These are phyloP conservation scores for Combretum micranthum DNA, from an alignment of 345 rosid species.

Conservation along the genomic window DNA sequence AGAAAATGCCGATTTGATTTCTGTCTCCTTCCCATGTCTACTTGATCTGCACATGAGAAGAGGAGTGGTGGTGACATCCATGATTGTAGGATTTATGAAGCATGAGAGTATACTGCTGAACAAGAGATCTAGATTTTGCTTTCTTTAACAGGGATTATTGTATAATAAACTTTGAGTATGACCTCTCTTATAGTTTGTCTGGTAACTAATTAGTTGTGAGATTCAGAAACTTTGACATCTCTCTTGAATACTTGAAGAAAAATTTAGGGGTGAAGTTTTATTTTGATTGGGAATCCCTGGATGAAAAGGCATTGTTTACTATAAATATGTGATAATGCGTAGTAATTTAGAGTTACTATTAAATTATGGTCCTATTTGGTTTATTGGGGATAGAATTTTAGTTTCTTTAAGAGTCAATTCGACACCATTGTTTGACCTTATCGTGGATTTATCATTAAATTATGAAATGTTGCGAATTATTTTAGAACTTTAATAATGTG, in stretches of 20 bases:
- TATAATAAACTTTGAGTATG: slow-evolving; percentile 4
- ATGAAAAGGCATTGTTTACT: no score
- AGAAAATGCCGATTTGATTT: slow-evolving; percentile 9
- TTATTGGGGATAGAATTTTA: no score
- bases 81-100: slow-evolving; percentile 2
- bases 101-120: slow-evolving; percentile 4
- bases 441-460: no score
- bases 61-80: slow-evolving; percentile 4
- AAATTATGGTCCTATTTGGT: no score
- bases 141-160: slow-evolving; percentile 3
- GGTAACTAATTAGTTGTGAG: not conserved
- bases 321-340: no score
- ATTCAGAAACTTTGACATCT: not conserved
- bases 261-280: not conserved
- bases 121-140: slow-evolving; percentile 1
- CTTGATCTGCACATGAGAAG: slow-evolving; percentile 8
- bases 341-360: no score
- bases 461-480: no score
- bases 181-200: slow-evolving; percentile 3
- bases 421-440: no score
- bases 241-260: not conserved
- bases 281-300: no score
- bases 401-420: no score
- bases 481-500: no score
- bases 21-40: slow-evolving; percentile 10